Evolutionary conservation across 805 yeast genomes (phyloP), one percentile per base, ranked within the genome.

Genomic region (Saccharomycopsis sp.): DNA sequence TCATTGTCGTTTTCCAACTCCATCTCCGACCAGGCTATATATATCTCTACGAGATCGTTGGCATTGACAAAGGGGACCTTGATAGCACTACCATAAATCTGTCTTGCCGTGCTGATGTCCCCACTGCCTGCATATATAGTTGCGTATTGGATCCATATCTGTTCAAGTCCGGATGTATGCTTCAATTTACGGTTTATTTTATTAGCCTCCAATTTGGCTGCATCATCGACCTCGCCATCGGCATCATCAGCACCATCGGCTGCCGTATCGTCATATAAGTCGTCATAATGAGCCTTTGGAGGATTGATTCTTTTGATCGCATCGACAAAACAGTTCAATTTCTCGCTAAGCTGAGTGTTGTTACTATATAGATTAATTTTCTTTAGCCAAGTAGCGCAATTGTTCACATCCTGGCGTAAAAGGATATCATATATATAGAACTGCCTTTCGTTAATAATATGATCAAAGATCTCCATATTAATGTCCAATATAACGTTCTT

Each of bases 1-100:
- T 82, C 69, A 56, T 83, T 76, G 22, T 75, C 80, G 17, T 73
- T 70, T 23, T 78, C 72, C 34, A 87, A 65, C 60, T 85, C 86
- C 70, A 82, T 72, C 58, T 87, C 87, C 3, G 86, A 76, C 97
- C 97, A 92, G 17, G 77, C 78, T n/a, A 81, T 72, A 80, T 90
- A 88, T 3, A 92, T 69, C 2, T 78, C 78, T 1, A 85, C 87
- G 20, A 90, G 70, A 60, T 90, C 97, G 22, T 81, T 80, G 0
- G 82, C 71, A 15, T 77, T 71, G 24, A 73, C 77, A 70, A 78
- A 90, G 3, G 91, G 92, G 0, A 91, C 92, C 57, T 83, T 82
- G 1, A 82, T 73, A 0, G 93, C 85, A 54, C 84, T 84, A 42
- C 82, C 81, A 57, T 78, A 81, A 3, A 91, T 78, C 17, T 79